Percentiles rank a stretch among this genome's conserved stretches.
phyloP scores from a whole-genome alignment of 192 early-diverging fungal species.

The Piromyces finnis region DNA sequence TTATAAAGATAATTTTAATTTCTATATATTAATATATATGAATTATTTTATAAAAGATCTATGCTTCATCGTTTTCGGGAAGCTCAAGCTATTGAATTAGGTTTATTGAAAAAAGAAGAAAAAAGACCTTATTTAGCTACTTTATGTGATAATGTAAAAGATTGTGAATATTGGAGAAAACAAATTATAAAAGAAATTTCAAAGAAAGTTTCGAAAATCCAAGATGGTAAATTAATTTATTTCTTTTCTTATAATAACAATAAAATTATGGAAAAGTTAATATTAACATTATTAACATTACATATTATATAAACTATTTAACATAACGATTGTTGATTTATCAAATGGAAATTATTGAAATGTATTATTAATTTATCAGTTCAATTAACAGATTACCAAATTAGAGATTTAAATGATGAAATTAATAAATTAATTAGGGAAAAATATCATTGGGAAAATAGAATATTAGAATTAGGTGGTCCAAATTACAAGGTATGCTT shows the following conservation, averaged over 20 bases:
- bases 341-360: too few species aligned
- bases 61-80: conserved; percentile 96
- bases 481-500: conserved; percentile 64
- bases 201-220: conserved; percentile 70
- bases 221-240: conserved; percentile 79
- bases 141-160: conserved; percentile 42
- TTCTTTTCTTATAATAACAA: too few species aligned
- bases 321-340: too few species aligned
- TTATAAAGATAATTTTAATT: too few species aligned
- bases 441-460: conserved; percentile 80
- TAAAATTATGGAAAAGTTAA: too few species aligned
- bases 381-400: conserved; percentile 70
- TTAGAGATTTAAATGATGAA: conserved; percentile 87
- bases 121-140: conserved; percentile 61
- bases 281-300: too few species aligned
- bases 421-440: conserved; percentile 88
- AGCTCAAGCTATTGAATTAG: conserved; percentile 70
- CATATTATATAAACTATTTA: too few species aligned
- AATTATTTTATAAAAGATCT: conserved; percentile 15
- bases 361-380: conserved; percentile 17
- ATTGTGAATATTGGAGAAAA: conserved; percentile 81
- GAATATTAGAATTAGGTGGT: conserved; percentile 81
- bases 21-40: neutral
- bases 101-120: conserved; percentile 38
- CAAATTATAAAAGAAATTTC: conserved; percentile 81